Evolutionary conservation across 495 filamentous ascomycete genomes (phyloP), one percentile per base, ranked within the genome.

Genomic region (Penicillium arizonense): DNA sequence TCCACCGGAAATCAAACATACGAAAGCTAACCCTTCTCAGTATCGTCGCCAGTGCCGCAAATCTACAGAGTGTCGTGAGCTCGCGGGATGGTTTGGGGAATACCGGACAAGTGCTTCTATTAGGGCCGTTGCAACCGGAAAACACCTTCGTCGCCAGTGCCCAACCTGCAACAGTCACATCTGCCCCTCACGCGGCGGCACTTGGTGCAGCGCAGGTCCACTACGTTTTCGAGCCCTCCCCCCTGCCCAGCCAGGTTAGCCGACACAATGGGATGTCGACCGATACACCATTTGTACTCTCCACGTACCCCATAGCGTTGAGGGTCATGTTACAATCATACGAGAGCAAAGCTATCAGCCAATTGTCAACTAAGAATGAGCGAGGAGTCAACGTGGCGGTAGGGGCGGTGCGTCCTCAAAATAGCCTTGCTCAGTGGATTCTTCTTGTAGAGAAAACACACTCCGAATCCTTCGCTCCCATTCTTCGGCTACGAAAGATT

Each of bases 391-490:
- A 62, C 14, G 86, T 95, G 18, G 84, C 88, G 4, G 82, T 89
- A 3, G 90, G 89, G 23, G 89, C 79, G 48, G 87, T 89, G 14
- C 77, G 85, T 11, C 82, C 85, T 1, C 75, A 77, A 41, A 87
- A 75, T 13, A 57, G 71, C 1, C 64, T 96, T 28, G 86, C 86
- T 14, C 79, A 90, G 52, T 96, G 91, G 91, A 82, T 87, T 14
- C 73, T 96, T 8, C 56, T 96, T 3, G 80, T 96, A 10, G 92
- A 96, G 61, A 86, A 93, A 65, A 77, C 82, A 11, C 80, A 80
- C 42, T 57, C 64, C 33, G 91, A 96, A 61, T 90, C 90, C 7
- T 88, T 82, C 68, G 75, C 76, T n/a, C 87, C 90, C 1, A 90
- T 96, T 28, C 57, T 75, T 33, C 81, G 82, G 16, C 76, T 96